phyloP scores from a whole-genome alignment of 2,329 filamentous ascomycete genomes.

The Botrytis porri region DNA sequence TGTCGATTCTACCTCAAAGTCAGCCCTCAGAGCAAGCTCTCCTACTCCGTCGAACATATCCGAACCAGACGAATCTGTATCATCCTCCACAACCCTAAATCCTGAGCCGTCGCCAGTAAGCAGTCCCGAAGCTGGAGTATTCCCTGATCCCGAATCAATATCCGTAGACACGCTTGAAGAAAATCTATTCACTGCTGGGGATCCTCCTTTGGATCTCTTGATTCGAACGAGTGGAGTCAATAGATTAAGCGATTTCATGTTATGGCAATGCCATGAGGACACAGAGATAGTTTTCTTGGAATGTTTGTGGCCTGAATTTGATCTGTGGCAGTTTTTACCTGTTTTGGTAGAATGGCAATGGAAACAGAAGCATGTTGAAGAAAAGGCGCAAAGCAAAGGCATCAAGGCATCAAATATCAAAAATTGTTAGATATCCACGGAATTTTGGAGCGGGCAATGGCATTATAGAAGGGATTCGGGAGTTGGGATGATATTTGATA shows the following conservation, averaged over 20 bases:
- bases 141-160: constrained; percentile 82
- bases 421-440: constrained; percentile 21
- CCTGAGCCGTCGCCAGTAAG: constrained; percentile 36
- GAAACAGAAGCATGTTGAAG: constrained; percentile 43
- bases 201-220: constrained; percentile 86
- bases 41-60: constrained; percentile 45
- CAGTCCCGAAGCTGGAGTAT: constrained; percentile 39
- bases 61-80: constrained; percentile 50
- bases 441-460: background rate
- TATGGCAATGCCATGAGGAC: constrained; percentile 94
- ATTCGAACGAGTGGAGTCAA: constrained; percentile 91
- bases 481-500: constrained; percentile 4
- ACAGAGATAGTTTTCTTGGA: constrained; percentile 91
- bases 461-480: background rate
- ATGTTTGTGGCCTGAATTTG: constrained; percentile 94
- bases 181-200: constrained; percentile 83
- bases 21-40: constrained; percentile 43
- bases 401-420: constrained; percentile 27
- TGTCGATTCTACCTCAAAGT: constrained; percentile 36
- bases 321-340: constrained; percentile 88
- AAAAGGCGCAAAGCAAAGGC: constrained; percentile 27
- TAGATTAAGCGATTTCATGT: constrained; percentile 93
- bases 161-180: constrained; percentile 76
- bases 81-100: constrained; percentile 55
- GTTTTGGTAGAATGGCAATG: constrained; percentile 89